Conservation (phyloP, 2,329 filamentous ascomycete species). For the Pseudocercospora pini-densiflorae region DNA sequence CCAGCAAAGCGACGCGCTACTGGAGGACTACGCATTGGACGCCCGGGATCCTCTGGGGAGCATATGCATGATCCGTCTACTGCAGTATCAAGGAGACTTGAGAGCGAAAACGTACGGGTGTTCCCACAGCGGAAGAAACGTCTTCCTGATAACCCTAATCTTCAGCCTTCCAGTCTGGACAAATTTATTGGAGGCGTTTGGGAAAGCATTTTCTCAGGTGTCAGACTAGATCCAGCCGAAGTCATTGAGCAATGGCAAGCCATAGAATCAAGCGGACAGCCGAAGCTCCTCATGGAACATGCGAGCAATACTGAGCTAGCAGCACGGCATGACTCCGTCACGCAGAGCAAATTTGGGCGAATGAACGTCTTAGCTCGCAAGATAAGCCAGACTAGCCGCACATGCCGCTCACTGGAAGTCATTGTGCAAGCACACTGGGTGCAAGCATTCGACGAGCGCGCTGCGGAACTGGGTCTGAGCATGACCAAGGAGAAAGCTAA, state of each 20-base stretch:
- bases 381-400: constrained; percentile 56
- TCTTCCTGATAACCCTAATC: constrained; percentile 43
- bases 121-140: constrained; percentile 37
- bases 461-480: constrained; percentile 44
- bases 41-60: constrained; percentile 15
- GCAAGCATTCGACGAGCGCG: constrained; percentile 59
- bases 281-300: constrained; percentile 29
- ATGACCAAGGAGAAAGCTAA: constrained; percentile 49
- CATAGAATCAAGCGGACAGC: constrained; percentile 37
- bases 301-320: constrained; percentile 27
- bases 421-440: constrained; percentile 63
- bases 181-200: constrained; percentile 57
- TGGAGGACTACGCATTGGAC: constrained; percentile 38
- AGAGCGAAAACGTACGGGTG: constrained; percentile 28
- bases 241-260: constrained; percentile 42
- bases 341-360: constrained; percentile 42
- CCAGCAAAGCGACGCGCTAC: constrained; percentile 50
- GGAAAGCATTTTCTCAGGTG: constrained; percentile 53
- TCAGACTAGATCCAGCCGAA: constrained; percentile 47
- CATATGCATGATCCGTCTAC: not conserved
- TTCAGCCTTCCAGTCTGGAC: constrained; percentile 54
- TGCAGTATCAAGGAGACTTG: constrained; percentile 26
- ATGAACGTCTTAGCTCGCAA: constrained; percentile 52
- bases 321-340: constrained; percentile 24
- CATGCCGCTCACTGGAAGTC: constrained; percentile 62